Conservation (phyloP, 1,284 basidiomycete species). For the Phenoliferia sp. region DNA sequence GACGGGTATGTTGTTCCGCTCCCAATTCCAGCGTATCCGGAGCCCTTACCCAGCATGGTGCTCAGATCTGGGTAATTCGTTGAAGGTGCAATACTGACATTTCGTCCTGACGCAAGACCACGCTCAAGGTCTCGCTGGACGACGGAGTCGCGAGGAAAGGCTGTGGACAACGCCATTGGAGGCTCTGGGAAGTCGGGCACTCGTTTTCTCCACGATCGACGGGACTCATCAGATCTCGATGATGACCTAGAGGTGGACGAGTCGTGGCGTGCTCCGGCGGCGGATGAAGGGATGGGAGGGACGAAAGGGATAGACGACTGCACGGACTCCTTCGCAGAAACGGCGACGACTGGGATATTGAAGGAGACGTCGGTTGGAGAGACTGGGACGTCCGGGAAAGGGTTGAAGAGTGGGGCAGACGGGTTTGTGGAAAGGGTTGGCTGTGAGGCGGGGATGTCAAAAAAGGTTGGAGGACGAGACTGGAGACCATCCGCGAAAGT, state of each 20-base stretch:
- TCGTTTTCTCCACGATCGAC: neutral
- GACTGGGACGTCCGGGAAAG: neutral
- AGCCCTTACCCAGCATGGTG: neutral
- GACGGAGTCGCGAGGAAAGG: neutral
- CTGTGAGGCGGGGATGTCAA: neutral
- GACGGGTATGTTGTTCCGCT: too few species aligned
- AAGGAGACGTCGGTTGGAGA: neutral
- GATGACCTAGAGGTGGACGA: neutral
- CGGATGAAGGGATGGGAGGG: neutral
- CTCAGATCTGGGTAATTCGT: neutral
- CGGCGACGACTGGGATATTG: neutral
- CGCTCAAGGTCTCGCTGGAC: neutral
- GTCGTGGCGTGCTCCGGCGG: too few species aligned
- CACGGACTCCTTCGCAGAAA: neutral
- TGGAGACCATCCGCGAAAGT: neutral
- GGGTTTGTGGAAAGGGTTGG: neutral
- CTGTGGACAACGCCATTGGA: neutral
- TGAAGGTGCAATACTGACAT: neutral
- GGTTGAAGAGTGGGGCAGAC: neutral
- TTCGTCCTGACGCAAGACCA: neutral
- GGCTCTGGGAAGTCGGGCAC: neutral
- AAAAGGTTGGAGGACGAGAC: slow-evolving; percentile 10
- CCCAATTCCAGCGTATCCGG: neutral
- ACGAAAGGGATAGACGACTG: neutral
- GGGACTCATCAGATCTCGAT: neutral